Evolutionary conservation across 1,284 basidiomycete genomes (phyloP).

Genomic region (Sparassis latifolia): DNA sequence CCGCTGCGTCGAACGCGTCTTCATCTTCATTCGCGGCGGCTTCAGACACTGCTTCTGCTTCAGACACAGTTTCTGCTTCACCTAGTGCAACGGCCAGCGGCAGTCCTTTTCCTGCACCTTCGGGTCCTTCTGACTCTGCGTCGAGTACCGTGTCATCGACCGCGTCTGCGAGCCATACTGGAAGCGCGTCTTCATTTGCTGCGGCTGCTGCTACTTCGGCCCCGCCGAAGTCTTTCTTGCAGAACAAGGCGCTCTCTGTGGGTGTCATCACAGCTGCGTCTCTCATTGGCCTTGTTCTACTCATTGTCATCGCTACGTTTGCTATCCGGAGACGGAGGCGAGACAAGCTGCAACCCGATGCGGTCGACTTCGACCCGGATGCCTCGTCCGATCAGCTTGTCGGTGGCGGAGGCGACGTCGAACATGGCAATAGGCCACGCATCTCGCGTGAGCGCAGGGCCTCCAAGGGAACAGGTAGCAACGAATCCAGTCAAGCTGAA

Average conservation of each 20-base stretch:
- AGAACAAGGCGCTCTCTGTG: constrained; percentile 55
- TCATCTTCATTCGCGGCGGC: constrained; percentile 1
- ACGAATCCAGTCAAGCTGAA: constrained; percentile 27
- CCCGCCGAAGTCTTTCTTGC: constrained; percentile 39
- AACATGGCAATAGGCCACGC: constrained; percentile 18
- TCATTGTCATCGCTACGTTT: constrained; percentile 40
- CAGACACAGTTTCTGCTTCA: constrained; percentile 8
- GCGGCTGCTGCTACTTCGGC: constrained; percentile 10
- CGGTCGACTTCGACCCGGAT: constrained; percentile 39
- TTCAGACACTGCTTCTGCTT: constrained; percentile 6
- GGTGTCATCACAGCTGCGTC: constrained; percentile 51
- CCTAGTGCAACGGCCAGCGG: constrained; percentile 1
- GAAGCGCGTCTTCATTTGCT: constrained; percentile 11
- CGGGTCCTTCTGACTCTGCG: constrained; percentile 5
- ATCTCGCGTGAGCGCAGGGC: neutral
- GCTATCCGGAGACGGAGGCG: constrained; percentile 43
- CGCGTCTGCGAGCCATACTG: constrained; percentile 5
- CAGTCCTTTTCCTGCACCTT: neutral
- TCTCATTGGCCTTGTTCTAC: constrained; percentile 40
- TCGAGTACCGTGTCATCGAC: constrained; percentile 24
- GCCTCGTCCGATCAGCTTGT: constrained; percentile 6
- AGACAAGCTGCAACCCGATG: constrained; percentile 38
- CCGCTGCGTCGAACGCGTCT: neutral
- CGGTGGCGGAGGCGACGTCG: constrained; percentile 10
- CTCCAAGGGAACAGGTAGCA: constrained; percentile 23